Evolutionary conservation across 768 basidiomycete genomes (phyloP), one percentile per base, ranked within the genome.

Genomic region (Pisolithus marmoratus): DNA sequence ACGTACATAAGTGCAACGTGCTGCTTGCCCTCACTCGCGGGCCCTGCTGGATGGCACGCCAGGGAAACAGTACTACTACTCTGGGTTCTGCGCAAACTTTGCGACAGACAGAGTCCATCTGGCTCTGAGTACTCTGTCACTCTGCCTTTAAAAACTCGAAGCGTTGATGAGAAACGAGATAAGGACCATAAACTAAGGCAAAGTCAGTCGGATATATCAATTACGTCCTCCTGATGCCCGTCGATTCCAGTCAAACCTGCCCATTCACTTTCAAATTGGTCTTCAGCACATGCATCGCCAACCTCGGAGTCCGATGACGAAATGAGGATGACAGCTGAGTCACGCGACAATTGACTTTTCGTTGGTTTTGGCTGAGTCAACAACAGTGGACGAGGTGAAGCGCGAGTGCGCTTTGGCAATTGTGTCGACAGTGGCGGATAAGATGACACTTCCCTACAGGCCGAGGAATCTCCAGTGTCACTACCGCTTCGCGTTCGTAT

Each of bases 401-500:
- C 20, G 6, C 41, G 4, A 8, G 3, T 19, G n/a, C 34, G 48
- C 8, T 15, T 42, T 14, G 36, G 36, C 15, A 41, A 34, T 22
- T 44, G 49, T 4, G 49, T 44, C 22, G 42, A 44, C 22, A 9
- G 56, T 26, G 62, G 55, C 14, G 56, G 40, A 31, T 15, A 31
- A 27, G 60, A 53, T 38, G 55, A 52, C 1, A 38, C 48, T 2
- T 60, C 56, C 23, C 42, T 38, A 20, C 50, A 57, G 53, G 54
- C 9, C 8, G 62, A 54, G 50, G 60, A 58, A 37, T 52, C 40
- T n/a, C 51, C 49, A 6, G 49, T 38, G 6, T 40, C 55, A 48
- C 53, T 56, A 43, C 43, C 50, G 19, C 53, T 45, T 44, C 44
- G 58, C 20, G 43, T 38, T 48, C 53, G 63, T 55, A 41, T 49